Evolutionary conservation across 352 stramenopile genomes (phyloP), one percentile per base, ranked within the genome.

Genomic region (Phytophthora litchii): DNA sequence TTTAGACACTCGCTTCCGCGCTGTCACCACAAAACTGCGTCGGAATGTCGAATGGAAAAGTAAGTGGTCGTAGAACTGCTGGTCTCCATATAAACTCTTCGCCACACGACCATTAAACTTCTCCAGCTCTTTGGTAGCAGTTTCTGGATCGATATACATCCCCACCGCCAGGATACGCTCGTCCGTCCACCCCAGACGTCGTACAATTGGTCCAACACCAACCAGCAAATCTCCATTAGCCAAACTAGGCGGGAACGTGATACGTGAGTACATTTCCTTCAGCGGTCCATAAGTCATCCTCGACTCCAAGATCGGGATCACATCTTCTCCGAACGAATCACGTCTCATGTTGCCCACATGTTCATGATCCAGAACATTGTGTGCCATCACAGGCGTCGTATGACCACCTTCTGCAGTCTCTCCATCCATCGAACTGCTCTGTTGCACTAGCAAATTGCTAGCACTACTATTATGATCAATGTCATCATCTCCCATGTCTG

Each of bases 141-240:
- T 74, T 32, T 89, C 77, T 0, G 79, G 76, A 31, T 94, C 83
- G 14, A 94, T 86, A 54, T 94, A 94, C 42, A 94, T 64, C 1
- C 80, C 85, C 0, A 94, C 80, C 1, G 85, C 80, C 13, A 94
- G 54, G 46, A 94, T 94, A 4, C 82, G 82, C 57, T 94, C 85
- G 47, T 94, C 82, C 4, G 80, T 91, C 85, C 85, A 94, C 13
- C 82, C 82, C 70, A 94, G 83, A 20, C 85, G 82, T 1, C 85
- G 80, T 20, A 94, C 81, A 37, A 94, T 70, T 16, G 82, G 83
- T 0, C 80, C 85, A 5, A 94, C 85, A 9, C 85, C 85, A 4
- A 91, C 74, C 3, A 94, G 61, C 34, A 91, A 61, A 48, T 94
- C 85, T 8, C 80, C 80, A 54, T 88, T 94, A 3, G 80, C 80